Evolutionary conservation across 2,329 filamentous ascomycete species (phyloP), one percentile per base, ranked within the genome.

Genomic region (Sphaerulina vaccinii): DNA sequence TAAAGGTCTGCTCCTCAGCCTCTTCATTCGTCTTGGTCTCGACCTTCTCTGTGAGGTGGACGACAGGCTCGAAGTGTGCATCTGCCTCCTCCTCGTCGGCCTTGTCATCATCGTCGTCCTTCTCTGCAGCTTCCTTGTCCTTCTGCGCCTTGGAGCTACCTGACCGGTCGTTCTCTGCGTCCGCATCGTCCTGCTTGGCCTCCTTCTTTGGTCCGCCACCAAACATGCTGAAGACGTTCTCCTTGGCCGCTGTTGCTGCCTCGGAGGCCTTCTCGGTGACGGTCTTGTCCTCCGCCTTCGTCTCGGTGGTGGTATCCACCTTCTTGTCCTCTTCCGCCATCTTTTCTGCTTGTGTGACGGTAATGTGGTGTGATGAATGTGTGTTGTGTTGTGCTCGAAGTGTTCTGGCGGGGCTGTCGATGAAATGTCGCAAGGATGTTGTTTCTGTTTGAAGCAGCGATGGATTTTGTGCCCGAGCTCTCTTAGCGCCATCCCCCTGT

Each of bases 11-110:
- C 79, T 97, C 91, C 80, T 99, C 93, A 39, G 86, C 83, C 80
- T 99, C 93, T 77, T 99, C 93, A 78, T 96, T 95, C 74, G 93
- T 97, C 83, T 95, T 95, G 70, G 84, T 87, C 70, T 97, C 92
- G 67, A 97, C 87, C 79, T 95, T 93, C 80, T 99, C 90, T 58
- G 92, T 97, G 69, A 99, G 81, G 76, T 85, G 91, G 69, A 96
- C 88, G 64, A 99, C 90, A 61, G 93, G 93, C 79, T 96, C 90
- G 77, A 97, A 99, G 77, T 97, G 88, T 58, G 96, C 88, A 62
- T 97, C 92, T 54, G 84, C 82, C 62, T 90, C 86, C 33, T 96
- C 84, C 62, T 77, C 64, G 23, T 68, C 61, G 15, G 62, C 67
- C 57, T 65, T 66, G 53, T 71, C 65, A 32, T 69, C 67, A 41